phyloP scores from a whole-genome alignment of 2,329 filamentous ascomycete genomes.

The Ascochyta lentis region DNA sequence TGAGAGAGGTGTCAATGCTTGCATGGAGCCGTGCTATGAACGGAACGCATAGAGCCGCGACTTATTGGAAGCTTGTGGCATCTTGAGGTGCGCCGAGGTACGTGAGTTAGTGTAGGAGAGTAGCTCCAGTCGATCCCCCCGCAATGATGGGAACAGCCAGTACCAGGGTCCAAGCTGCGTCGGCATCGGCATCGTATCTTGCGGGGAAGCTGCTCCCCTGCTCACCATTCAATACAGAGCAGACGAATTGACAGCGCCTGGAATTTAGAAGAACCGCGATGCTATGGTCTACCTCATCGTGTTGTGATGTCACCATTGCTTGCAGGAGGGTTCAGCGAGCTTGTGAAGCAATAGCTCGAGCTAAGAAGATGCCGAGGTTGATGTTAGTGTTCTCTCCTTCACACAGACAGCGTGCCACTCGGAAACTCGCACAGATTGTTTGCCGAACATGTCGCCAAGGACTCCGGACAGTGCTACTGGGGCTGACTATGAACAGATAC shows the following conservation, averaged over 20 bases:
- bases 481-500: no score
- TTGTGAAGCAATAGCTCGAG: not conserved
- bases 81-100: constrained; percentile 2
- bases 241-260: no score
- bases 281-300: not conserved
- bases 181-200: not conserved
- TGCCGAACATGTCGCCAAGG: not conserved
- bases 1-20: no score
- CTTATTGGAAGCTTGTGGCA: not conserved
- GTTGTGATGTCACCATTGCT: not conserved
- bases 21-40: not conserved
- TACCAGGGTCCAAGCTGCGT: not conserved
- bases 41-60: not conserved
- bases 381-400: constrained; percentile 1
- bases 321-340: not conserved
- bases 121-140: not conserved
- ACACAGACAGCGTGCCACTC: not conserved
- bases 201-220: constrained; percentile 3
- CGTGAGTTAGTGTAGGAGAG: not conserved
- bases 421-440: not conserved
- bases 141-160: not conserved
- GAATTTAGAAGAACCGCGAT: no score
- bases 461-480: not conserved
- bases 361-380: constrained; percentile 9
- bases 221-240: no score